Conservation (phyloP, 2,329 filamentous ascomycete species). For the Leptographium wingfieldii region DNA sequence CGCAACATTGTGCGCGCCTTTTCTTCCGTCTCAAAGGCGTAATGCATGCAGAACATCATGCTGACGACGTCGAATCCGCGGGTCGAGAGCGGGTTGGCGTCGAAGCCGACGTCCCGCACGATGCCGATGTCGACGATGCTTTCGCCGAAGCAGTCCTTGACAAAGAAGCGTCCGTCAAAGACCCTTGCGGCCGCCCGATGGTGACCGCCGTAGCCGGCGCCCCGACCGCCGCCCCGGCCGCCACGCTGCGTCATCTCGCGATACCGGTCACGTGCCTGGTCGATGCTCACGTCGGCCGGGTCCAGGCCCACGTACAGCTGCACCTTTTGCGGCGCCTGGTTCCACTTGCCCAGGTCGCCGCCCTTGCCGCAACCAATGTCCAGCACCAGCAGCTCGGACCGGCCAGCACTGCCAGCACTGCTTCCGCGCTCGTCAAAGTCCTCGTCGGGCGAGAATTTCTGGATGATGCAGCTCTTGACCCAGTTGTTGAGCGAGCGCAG, state of each 20-base stretch:
- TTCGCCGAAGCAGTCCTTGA: conserved; percentile 87
- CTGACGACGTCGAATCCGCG: conserved; percentile 91
- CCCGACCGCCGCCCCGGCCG: conserved; percentile 31
- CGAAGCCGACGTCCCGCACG: conserved; percentile 77
- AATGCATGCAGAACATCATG: conserved; percentile 99
- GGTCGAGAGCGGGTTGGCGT: conserved; percentile 56
- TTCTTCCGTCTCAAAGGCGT: conserved; percentile 85
- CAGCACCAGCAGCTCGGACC: conserved; percentile 61
- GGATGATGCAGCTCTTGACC: conserved; percentile 95
- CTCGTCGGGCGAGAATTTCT: conserved; percentile 83
- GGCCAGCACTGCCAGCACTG: conserved; percentile 33
- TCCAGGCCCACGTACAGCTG: conserved; percentile 89
- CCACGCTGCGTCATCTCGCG: conserved; percentile 53
- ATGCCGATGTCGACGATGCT: conserved; percentile 71
- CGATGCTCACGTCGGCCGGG: conserved; percentile 82
- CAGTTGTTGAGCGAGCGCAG: conserved; percentile 95
- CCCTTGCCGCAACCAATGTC: conserved; percentile 97
- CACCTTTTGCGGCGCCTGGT: conserved; percentile 82
- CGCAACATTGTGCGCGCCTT: conserved; percentile 86
- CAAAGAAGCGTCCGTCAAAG: conserved; percentile 78
- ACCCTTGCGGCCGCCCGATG: conserved; percentile 38
- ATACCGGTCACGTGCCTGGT: conserved; percentile 80
- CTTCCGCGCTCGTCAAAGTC: conserved; percentile 51
- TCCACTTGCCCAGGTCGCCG: conserved; percentile 91
- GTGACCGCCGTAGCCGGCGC: conserved; percentile 26